phyloP scores from a whole-genome alignment of 163 green algal species.

The Coccomyxa subellipsoidea region DNA sequence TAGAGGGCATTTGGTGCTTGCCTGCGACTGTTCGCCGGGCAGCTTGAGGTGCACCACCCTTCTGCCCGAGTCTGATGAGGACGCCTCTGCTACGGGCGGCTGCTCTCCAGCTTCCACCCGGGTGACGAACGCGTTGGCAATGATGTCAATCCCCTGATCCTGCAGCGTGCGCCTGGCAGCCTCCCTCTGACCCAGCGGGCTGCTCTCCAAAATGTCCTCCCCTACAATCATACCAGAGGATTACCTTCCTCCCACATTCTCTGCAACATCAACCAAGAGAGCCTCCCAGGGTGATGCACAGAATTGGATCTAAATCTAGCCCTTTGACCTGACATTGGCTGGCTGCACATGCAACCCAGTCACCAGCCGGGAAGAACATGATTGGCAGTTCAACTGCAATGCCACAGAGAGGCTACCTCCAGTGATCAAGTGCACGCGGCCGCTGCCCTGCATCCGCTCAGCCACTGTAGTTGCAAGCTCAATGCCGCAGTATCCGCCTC shows the following conservation, averaged over 20 bases:
- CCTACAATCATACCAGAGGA: conserved; percentile 54
- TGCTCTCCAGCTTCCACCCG: background rate
- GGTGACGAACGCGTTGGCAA: conserved; percentile 33
- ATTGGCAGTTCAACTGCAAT: background rate
- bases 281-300: background rate
- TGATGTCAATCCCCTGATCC: conserved; percentile 49
- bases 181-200: conserved; percentile 44
- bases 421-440: conserved; percentile 62
- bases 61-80: conserved; percentile 13
- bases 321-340: too few relatives aligned
- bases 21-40: conserved; percentile 16
- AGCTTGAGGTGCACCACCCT: conserved; percentile 36
- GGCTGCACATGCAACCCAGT: too few relatives aligned
- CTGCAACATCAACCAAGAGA: background rate
- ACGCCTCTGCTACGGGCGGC: background rate
- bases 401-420: conserved; percentile 19
- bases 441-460: conserved; percentile 56
- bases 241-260: background rate
- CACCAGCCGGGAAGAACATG: too few relatives aligned
- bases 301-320: too few relatives aligned
- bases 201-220: conserved; percentile 61
- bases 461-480: conserved; percentile 81
- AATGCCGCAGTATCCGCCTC: conserved; percentile 87
- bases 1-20: background rate
- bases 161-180: conserved; percentile 45